phyloP scores from a whole-genome alignment of 495 filamentous ascomycete genomes.

The Penicillium coprophilum region DNA sequence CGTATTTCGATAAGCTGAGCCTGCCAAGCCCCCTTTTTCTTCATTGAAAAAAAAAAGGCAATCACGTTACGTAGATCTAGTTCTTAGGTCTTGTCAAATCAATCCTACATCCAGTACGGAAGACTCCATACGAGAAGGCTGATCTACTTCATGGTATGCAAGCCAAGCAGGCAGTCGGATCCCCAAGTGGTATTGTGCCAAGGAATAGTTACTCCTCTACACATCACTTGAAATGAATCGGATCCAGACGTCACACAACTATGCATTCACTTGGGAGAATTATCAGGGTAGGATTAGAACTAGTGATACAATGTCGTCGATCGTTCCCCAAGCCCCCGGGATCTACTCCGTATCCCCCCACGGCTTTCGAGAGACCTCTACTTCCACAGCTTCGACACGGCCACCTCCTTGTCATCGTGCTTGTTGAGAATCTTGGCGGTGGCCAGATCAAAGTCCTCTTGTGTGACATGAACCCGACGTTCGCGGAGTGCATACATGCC shows the following conservation, averaged over 20 bases:
- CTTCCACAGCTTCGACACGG: slow-evolving; percentile 90
- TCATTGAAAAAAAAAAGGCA: neutral
- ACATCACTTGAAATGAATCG: neutral
- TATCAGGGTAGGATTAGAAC: slow-evolving; percentile 25
- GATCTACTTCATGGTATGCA: neutral
- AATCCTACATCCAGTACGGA: neutral
- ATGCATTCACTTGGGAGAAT: slow-evolving; percentile 13
- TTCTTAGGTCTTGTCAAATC: neutral
- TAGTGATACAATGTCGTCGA: slow-evolving; percentile 32
- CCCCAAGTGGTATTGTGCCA: slow-evolving; percentile 1
- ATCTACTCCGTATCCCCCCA: slow-evolving; percentile 5
- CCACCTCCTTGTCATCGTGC: slow-evolving; percentile 97
- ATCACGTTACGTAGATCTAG: neutral
- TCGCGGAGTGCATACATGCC: slow-evolving; percentile 98
- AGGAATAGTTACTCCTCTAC: neutral
- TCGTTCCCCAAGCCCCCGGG: slow-evolving; percentile 1
- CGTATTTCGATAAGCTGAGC: slow-evolving; percentile 1
- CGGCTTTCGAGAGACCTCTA: slow-evolving; percentile 42
- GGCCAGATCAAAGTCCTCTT: slow-evolving; percentile 98
- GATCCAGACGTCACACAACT: slow-evolving; percentile 9
- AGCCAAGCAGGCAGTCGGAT: neutral
- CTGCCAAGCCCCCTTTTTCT: slow-evolving; percentile 7
- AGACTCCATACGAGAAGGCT: neutral
- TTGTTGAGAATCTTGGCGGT: slow-evolving; percentile 99
- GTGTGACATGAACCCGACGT: slow-evolving; percentile 93